Base-by-base conservation (phyloP, 2,329 filamentous ascomycete genomes). In the Apiospora saccharicola region DNA sequence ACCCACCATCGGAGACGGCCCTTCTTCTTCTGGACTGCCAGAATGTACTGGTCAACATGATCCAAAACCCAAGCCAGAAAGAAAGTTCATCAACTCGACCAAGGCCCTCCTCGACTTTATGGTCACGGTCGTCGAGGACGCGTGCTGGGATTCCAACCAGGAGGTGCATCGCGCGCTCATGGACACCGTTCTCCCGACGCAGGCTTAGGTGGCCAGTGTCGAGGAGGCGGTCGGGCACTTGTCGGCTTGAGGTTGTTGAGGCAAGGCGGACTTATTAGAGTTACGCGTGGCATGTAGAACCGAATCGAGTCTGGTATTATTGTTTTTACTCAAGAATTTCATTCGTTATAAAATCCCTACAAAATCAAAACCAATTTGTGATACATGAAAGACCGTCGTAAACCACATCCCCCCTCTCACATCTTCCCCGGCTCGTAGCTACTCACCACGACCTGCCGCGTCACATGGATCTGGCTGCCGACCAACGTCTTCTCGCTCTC, bases 1-100 rank as follows among this genome's bases (percentile, higher is more conserved):
- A 72, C 69, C 67, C 43, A 16, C 70, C 70, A n/a, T 73, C 74
- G 8, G 46, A 74, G 24, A 76, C 74, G 3, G 75, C 75, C 4
- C 72, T 76, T 16, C 41, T 75, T 19, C 68, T 76, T 12, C 72
- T 76, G 13, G 75, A 76, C 53, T 75, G 72, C 67, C 68, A 74
- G 44, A 76, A 75, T 26, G 26, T 72, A 1, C 67, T 73, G 2
- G 49, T 75, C 13, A 41, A 67, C 46, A 74, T 73, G 69, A 70
- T 75, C 1, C 68, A 47, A 14, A 69, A 67, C 43, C 64, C 69
- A 6, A 24, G 5, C 2, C 49, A 26, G 10, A 75, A 70, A 16
- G 64, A 75, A 70, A 43, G 22, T 46, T 76, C 16, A 43, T 74
- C 43, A 57, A 68, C 0, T 69, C 75, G 5, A 68, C 67, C n/a